Conservation (phyloP, 805 yeast species). For the Saccharomycopsis oosterbeekiorum region DNA sequence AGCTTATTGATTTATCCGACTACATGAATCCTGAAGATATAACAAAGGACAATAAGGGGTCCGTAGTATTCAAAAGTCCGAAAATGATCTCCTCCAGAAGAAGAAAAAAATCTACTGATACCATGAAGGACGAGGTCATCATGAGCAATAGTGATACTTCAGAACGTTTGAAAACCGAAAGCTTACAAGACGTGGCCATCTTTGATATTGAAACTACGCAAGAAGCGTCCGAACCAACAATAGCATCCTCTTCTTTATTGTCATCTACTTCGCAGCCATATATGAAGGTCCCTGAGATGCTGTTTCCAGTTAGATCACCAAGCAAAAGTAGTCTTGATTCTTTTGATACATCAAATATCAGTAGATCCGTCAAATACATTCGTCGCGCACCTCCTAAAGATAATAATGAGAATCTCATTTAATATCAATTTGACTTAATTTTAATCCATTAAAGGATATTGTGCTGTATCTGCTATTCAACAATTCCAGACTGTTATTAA, state of each 20-base stretch:
- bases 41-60: background rate
- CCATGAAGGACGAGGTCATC: background rate
- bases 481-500: no score
- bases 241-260: background rate
- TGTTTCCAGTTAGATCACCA: constrained; percentile 8
- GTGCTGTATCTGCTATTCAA: background rate
- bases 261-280: constrained; percentile 10
- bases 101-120: constrained; percentile 24
- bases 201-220: background rate
- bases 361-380: background rate
- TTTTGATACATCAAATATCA: background rate
- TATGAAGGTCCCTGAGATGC: constrained; percentile 17
- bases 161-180: background rate
- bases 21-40: constrained; percentile 21
- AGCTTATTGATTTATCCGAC: constrained; percentile 6
- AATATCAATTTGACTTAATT: background rate
- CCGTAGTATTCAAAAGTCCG: constrained; percentile 36
- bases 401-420: background rate
- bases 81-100: constrained; percentile 61
- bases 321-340: background rate
- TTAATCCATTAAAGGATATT: background rate
- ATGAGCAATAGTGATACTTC: background rate
- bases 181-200: background rate
- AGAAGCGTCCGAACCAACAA: background rate
- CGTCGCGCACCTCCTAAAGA: constrained; percentile 5